Evolutionary conservation across 495 filamentous ascomycete genomes (phyloP).

Genomic region (Symbiotaphrina buchneri): DNA sequence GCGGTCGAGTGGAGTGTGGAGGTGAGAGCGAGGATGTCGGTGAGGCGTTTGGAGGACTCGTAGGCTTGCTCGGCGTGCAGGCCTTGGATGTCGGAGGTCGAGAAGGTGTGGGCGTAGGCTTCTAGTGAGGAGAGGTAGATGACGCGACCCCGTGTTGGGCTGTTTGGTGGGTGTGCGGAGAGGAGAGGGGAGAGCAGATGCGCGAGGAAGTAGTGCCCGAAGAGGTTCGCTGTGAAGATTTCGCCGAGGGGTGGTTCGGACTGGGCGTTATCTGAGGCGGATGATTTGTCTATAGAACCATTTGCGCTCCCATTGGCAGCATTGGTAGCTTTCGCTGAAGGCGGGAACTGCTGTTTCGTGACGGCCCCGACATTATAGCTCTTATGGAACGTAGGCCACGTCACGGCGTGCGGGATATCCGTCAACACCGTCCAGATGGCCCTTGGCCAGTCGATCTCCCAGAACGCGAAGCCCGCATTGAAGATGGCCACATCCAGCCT

Average conservation of each 20-base stretch:
- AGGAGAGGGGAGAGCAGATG: slow-evolving; percentile 61
- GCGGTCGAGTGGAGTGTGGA: slow-evolving; percentile 38
- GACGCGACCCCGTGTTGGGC: slow-evolving; percentile 28
- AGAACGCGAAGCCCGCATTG: slow-evolving; percentile 81
- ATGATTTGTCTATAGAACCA: slow-evolving; percentile 1
- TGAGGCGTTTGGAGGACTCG: slow-evolving; percentile 67
- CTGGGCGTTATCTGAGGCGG: too few species aligned
- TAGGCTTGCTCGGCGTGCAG: slow-evolving; percentile 39
- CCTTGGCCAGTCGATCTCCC: slow-evolving; percentile 54
- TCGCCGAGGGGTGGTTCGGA: slow-evolving; percentile 47
- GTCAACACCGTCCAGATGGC: slow-evolving; percentile 36
- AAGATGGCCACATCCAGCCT: slow-evolving; percentile 62
- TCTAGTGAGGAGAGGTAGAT: slow-evolving; percentile 78
- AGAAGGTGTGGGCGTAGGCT: slow-evolving; percentile 28
- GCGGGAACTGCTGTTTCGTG: slow-evolving; percentile 15
- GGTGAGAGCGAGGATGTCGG: slow-evolving; percentile 62
- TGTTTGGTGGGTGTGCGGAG: slow-evolving; percentile 16
- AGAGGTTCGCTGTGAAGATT: slow-evolving; percentile 78
- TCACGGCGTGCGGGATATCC: slow-evolving; percentile 43
- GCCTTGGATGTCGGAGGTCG: slow-evolving; percentile 54
- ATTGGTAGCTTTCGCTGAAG: slow-evolving; percentile 5
- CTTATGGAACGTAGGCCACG: slow-evolving; percentile 63
- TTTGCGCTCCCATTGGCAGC: neutral
- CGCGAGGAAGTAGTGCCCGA: slow-evolving; percentile 81
- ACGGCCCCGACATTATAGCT: slow-evolving; percentile 31